A percentile compares a stretch with the other conserved stretches of the same genome.
Conservation (phyloP, 345 rosid species). For the Eucalyptus pauciflora region DNA sequence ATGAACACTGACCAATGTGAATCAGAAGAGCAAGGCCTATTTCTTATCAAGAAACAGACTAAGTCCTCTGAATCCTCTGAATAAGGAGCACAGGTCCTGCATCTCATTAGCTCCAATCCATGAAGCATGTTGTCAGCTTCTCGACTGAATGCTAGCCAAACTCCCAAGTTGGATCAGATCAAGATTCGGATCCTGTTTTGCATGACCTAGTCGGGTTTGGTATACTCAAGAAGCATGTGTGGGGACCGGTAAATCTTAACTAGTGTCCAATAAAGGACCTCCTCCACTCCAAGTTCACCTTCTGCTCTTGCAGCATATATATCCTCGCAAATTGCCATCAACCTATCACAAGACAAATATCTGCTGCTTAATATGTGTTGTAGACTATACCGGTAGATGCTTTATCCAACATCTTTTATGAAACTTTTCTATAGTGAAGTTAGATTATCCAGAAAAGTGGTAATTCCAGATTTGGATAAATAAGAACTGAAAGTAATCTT, state of each 20-base stretch:
- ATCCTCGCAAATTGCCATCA: conserved; percentile 95
- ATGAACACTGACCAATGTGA: not conserved
- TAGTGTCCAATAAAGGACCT: conserved; percentile 94
- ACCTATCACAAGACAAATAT: conserved; percentile 22
- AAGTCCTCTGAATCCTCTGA: not conserved
- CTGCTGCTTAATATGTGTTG: not conserved
- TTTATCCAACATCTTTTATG: not conserved
- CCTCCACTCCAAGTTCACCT: conserved; percentile 93
- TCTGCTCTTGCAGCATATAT: conserved; percentile 96
- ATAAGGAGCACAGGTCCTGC: not conserved
- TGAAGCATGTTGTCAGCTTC: not conserved
- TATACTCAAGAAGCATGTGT: conserved; percentile 92
- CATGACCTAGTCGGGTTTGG: conserved; percentile 56
- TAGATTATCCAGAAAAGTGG: not conserved
- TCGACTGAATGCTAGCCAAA: not conserved
- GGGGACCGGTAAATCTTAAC: conserved; percentile 96
- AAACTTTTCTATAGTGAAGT: not conserved
- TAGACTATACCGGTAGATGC: not conserved
- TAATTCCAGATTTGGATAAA: not conserved
- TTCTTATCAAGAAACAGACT: not conserved
- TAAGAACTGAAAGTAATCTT: not conserved
- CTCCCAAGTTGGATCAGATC: not conserved
- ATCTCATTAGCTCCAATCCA: not conserved
- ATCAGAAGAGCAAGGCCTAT: not conserved
- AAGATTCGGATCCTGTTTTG: not conserved